Evolutionary conservation across 495 filamentous ascomycete species (phyloP).

Genomic region (Penicillium lividum): DNA sequence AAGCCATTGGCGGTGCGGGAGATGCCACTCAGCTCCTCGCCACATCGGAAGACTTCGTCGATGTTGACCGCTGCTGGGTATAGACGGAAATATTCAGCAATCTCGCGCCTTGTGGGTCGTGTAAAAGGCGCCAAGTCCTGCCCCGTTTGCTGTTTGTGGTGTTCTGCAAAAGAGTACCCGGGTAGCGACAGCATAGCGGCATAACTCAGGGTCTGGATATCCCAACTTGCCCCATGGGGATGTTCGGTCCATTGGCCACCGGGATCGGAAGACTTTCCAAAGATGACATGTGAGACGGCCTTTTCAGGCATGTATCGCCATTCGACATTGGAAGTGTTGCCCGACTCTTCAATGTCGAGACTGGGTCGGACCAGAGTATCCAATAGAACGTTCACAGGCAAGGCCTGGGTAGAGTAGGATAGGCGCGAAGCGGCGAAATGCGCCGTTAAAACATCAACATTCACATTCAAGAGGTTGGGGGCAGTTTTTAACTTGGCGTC

Average conservation of each 20-base stretch:
- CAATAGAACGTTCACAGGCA: constrained; percentile 64
- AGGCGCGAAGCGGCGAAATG: constrained; percentile 63
- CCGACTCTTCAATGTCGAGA: constrained; percentile 57
- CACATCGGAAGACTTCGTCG: constrained; percentile 49
- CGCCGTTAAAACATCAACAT: constrained; percentile 52
- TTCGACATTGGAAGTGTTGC: constrained; percentile 51
- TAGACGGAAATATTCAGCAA: constrained; percentile 57
- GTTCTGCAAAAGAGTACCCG: constrained; percentile 60
- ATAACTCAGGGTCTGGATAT: constrained; percentile 64
- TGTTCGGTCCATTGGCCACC: constrained; percentile 69
- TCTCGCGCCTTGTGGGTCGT: constrained; percentile 58
- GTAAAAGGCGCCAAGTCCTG: constrained; percentile 53
- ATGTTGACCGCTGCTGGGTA: constrained; percentile 60
- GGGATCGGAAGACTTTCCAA: constrained; percentile 54
- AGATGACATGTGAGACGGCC: constrained; percentile 57
- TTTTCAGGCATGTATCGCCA: constrained; percentile 56
- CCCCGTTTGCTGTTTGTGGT: constrained; percentile 45
- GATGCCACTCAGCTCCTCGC: constrained; percentile 45
- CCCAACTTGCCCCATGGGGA: constrained; percentile 53
- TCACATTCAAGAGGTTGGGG: constrained; percentile 47
- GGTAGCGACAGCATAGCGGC: constrained; percentile 66
- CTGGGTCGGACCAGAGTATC: constrained; percentile 67
- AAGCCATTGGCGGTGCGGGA: constrained; percentile 52
- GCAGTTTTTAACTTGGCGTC: constrained; percentile 52
- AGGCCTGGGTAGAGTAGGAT: constrained; percentile 65